These are phyloP conservation scores for Ogataea polymorpha DNA, from an alignment of 805 yeast species.

Conservation along the genomic window DNA sequence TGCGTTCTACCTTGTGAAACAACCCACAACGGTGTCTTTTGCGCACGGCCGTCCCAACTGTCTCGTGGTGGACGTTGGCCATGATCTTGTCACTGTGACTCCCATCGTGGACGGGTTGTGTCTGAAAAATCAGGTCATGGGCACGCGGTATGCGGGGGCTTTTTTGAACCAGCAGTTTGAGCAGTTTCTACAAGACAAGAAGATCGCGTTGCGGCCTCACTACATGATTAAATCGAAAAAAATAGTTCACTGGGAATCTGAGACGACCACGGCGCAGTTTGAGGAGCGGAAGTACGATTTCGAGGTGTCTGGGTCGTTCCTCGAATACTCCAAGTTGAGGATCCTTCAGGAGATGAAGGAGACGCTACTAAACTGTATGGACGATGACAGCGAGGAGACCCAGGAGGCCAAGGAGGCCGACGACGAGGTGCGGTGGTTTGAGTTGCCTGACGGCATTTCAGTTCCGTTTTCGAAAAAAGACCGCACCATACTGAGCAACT, in stretches of 20 bases:
- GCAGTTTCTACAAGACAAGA: constrained; percentile 36
- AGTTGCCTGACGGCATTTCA: constrained; percentile 73
- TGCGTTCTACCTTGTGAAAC: constrained; percentile 75
- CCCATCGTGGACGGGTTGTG: constrained; percentile 84
- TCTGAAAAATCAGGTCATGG: constrained; percentile 62
- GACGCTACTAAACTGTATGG: constrained; percentile 49
- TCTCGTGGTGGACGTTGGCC: constrained; percentile 82
- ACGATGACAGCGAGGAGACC: constrained; percentile 23
- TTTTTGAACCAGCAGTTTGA: constrained; percentile 55
- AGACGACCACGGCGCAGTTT: constrained; percentile 23
- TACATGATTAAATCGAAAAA: constrained; percentile 51
- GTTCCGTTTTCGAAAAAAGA: constrained; percentile 53
- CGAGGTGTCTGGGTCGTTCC: constrained; percentile 47
- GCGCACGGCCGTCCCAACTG: constrained; percentile 87
- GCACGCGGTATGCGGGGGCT: constrained; percentile 72
- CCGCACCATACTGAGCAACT: constrained; percentile 64
- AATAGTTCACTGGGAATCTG: constrained; percentile 28
- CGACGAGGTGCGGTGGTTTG: constrained; percentile 49
- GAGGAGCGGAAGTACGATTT: constrained; percentile 32
- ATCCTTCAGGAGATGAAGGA: constrained; percentile 76
- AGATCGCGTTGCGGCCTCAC: constrained; percentile 39
- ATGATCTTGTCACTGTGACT: constrained; percentile 70
- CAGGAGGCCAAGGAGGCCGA: constrained; percentile 24
- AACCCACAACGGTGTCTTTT: constrained; percentile 86
- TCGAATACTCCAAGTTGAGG: constrained; percentile 52